Conservation (phyloP, 208 protist species). For the Leishmania gerbilli region DNA sequence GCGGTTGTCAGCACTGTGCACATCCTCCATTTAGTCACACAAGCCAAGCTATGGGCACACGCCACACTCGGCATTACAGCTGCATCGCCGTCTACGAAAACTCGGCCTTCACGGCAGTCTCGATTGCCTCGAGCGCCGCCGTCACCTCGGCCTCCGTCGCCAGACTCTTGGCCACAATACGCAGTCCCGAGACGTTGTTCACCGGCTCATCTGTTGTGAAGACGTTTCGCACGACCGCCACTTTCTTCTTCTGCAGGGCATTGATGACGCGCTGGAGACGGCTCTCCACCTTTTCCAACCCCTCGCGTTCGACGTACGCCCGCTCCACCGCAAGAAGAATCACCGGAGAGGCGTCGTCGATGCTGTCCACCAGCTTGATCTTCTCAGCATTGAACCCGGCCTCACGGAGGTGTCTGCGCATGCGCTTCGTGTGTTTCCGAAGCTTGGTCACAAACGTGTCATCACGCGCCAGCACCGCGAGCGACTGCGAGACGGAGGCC, state of each 20-base stretch:
- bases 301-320: conserved; percentile 42
- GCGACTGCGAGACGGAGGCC: conserved; percentile 64
- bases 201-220: conserved; percentile 69
- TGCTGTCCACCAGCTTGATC: conserved; percentile 60
- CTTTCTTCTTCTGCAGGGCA: conserved; percentile 43
- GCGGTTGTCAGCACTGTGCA: neutral
- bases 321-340: conserved; percentile 55
- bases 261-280: conserved; percentile 68
- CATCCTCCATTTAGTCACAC: neutral
- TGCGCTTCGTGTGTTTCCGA: conserved; percentile 47
- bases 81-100: conserved; percentile 34
- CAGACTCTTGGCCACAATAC: conserved; percentile 68
- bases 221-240: conserved; percentile 70
- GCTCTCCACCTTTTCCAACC: conserved; percentile 49
- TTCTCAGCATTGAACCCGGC: conserved; percentile 59
- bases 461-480: conserved; percentile 81
- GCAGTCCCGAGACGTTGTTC: conserved; percentile 56
- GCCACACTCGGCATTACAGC: neutral
- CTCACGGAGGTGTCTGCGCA: conserved; percentile 50
- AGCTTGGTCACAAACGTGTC: conserved; percentile 39
- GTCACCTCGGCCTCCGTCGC: conserved; percentile 58
- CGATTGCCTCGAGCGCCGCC: conserved; percentile 42
- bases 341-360: conserved; percentile 70
- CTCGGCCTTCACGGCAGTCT: conserved; percentile 55
- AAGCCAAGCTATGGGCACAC: neutral